Conservation (phyloP, 2,329 filamentous ascomycete genomes). For the Podosphaera xanthii region DNA sequence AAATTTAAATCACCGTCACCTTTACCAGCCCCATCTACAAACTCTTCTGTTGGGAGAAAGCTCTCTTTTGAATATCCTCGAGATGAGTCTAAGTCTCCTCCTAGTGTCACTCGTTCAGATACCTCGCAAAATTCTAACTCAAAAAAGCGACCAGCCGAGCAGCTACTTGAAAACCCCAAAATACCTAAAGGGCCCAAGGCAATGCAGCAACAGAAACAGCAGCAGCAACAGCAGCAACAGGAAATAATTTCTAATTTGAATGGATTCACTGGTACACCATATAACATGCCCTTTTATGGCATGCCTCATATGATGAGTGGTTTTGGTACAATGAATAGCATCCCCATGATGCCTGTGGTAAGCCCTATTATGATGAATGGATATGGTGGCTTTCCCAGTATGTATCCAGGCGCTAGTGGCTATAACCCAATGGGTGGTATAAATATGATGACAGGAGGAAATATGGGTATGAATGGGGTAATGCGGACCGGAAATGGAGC, state of each 20-base stretch:
- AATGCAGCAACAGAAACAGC: constrained; percentile 28
- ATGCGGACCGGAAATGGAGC: constrained; percentile 16
- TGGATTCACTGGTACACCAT: constrained; percentile 14
- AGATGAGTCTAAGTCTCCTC: constrained; percentile 14
- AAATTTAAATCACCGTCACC: constrained; percentile 17
- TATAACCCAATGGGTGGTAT: constrained; percentile 18
- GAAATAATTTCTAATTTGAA: constrained; percentile 24
- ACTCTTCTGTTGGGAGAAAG: constrained; percentile 12
- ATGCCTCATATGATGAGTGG: constrained; percentile 17
- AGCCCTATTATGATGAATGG: constrained; percentile 12
- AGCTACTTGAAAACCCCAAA: constrained; percentile 39
- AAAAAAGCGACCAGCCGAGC: constrained; percentile 70
- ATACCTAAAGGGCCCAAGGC: constrained; percentile 42
- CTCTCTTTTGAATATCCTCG: constrained; percentile 5
- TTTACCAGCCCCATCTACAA: constrained; percentile 4
- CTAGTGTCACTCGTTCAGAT: constrained; percentile 7
- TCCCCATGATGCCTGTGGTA: constrained; percentile 21
- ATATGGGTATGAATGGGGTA: constrained; percentile 8
- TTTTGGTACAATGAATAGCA: constrained; percentile 17
- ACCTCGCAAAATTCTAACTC: constrained; percentile 46
- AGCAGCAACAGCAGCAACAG: constrained; percentile 22
- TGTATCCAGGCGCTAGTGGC: constrained; percentile 17
- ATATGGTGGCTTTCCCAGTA: constrained; percentile 18
- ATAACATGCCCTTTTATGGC: constrained; percentile 7
- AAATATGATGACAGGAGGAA: constrained; percentile 9